Evolutionary conservation across 441 rosid species (phyloP).

Genomic region (Biscutella auriculata): DNA sequence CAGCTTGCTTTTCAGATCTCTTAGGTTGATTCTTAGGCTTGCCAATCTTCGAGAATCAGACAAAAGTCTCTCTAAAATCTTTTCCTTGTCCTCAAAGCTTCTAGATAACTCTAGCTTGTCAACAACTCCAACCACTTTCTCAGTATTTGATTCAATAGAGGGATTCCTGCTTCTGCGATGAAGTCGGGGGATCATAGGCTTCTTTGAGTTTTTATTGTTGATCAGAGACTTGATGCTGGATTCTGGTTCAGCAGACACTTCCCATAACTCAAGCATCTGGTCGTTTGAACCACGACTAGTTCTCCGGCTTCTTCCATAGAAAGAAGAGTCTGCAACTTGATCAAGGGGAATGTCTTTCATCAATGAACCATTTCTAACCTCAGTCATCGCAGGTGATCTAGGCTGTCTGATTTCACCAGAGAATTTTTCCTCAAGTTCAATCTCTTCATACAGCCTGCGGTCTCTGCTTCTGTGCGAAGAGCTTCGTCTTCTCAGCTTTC

Average conservation of each 20-base stretch:
- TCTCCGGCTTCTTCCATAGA: constrained; percentile 37
- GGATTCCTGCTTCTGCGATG: constrained; percentile 29
- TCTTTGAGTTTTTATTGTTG: constrained; percentile 17
- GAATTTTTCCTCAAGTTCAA: constrained; percentile 24
- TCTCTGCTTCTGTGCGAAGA: constrained; percentile 18
- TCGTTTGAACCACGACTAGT: constrained; percentile 29
- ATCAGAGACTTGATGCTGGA: constrained; percentile 16
- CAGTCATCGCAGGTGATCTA: constrained; percentile 27
- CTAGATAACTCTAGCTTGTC: constrained; percentile 53
- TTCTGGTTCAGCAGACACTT: constrained; percentile 45
- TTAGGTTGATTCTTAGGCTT: constrained; percentile 42
- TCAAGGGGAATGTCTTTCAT: constrained; percentile 93
- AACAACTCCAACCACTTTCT: constrained; percentile 28
- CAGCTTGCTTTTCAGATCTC: constrained; percentile 51
- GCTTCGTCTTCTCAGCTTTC: constrained; percentile 25
- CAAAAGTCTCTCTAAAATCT: constrained; percentile 58
- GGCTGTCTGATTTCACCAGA: constrained; percentile 26
- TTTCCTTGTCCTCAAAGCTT: constrained; percentile 33
- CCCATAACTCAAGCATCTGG: constrained; percentile 69
- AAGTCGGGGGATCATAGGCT: constrained; percentile 18
- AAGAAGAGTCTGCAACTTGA: constrained; percentile 52
- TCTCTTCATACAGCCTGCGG: constrained; percentile 23
- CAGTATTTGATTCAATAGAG: constrained; percentile 24
- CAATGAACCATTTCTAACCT: constrained; percentile 29
- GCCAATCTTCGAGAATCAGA: constrained; percentile 55